A percentile compares a stretch with the other conserved stretches of the same genome.
Evolutionary conservation across 768 basidiomycete genomes (phyloP).

Genomic region (Tulasnella sp.): DNA sequence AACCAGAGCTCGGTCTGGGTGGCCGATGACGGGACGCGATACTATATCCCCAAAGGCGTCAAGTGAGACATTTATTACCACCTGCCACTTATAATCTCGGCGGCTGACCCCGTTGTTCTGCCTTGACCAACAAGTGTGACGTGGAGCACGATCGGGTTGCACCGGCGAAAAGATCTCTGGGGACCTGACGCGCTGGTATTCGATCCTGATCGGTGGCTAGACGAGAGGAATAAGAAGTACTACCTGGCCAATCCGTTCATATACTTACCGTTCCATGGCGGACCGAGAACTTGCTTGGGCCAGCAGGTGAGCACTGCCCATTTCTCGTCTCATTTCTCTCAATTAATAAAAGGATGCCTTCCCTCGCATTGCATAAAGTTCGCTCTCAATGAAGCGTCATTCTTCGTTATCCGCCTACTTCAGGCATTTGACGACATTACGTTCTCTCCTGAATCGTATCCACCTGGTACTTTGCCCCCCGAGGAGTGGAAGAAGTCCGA

Average conservation of each 20-base stretch:
- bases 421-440: slow-evolving; percentile 66
- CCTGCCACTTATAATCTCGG: not conserved
- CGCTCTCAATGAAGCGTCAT: slow-evolving; percentile 77
- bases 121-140: not conserved
- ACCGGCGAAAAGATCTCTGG: slow-evolving; percentile 56
- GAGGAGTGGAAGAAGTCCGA: slow-evolving; percentile 54
- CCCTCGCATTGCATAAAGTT: slow-evolving; percentile 55
- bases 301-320: slow-evolving; percentile 43
- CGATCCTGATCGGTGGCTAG: slow-evolving; percentile 77
- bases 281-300: slow-evolving; percentile 53
- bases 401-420: slow-evolving; percentile 67
- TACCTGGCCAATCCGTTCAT: slow-evolving; percentile 54
- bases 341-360: slow-evolving; percentile 13
- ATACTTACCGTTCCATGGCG: slow-evolving; percentile 74
- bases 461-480: slow-evolving; percentile 63
- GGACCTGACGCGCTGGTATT: slow-evolving; percentile 77
- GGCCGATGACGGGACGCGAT: slow-evolving; percentile 30
- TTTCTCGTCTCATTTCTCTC: slow-evolving; percentile 16
- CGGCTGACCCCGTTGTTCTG: not conserved
- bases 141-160: slow-evolving; percentile 17
- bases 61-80: not conserved
- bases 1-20: slow-evolving; percentile 32
- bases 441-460: slow-evolving; percentile 64
- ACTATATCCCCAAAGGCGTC: slow-evolving; percentile 31
- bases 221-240: slow-evolving; percentile 48